Base-by-base conservation (phyloP, 2,329 filamentous ascomycete genomes). In the Cadophora malorum region DNA sequence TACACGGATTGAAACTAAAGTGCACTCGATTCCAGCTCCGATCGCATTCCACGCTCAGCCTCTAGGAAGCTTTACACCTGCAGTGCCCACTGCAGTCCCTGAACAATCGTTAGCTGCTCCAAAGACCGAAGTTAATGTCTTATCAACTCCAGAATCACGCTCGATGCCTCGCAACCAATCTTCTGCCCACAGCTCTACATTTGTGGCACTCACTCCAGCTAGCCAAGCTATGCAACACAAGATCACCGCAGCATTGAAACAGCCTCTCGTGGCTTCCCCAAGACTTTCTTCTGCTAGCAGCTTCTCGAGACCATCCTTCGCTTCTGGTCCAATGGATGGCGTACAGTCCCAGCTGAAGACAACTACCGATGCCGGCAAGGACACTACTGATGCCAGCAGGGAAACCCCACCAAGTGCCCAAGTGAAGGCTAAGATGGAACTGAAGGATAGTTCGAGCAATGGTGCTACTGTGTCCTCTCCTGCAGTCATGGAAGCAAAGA, bases 151-250 rank as follows among this genome's bases (percentile, higher is more conserved):
- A 33, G 25, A 47, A 8, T 49, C 59, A 35, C 31, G 41, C 9
- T 16, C 23, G 16, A 49, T 33, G 25, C 16, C 41, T 49, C 23
- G 25, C 5, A 14, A 5, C 9, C 35, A 61, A 61, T 19, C 12
- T 8, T 9, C 21, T 28, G 38, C 12, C 47, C 58, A n/a, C 16
- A 62, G 9, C 38, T 49, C 41, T 10, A 47, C 14, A 12, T 12
- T 23, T 50, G 25, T 23, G 8, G 28, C 25, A 19, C 28, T 10
- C 23, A 62, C 41, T 6, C 59, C 59, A 5, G 59, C 45, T 12
- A 31, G 59, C 16, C 38, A 47, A 23, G 59, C 59, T n/a, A 62
- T 62, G 59, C 31, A 35, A 31, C 38, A 31, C 38, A 62, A 62
- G 59, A 62, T 62, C 19, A 23, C 45, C 21, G 59, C 41, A 9